Evolutionary conservation across 805 yeast genomes (phyloP).

Genomic region (Yamadazyma ubonensis): DNA sequence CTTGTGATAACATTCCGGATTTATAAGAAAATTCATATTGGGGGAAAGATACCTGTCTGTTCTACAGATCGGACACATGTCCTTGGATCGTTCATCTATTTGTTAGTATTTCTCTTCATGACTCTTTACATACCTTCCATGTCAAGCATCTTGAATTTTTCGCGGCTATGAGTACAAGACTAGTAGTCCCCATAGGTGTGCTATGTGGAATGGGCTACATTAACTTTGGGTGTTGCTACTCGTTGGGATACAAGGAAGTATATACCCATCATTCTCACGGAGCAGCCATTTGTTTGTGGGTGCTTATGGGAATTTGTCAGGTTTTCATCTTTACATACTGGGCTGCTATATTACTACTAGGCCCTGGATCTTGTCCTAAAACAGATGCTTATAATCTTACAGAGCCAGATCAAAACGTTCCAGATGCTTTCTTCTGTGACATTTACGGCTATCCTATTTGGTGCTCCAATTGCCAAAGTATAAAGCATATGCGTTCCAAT

Average conservation of each 20-base stretch:
- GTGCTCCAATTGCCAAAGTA: constrained; percentile 65
- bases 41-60: constrained; percentile 93
- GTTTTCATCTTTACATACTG: constrained; percentile 35
- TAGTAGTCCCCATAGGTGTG: constrained; percentile 27
- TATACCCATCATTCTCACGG: constrained; percentile 26
- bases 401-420: constrained; percentile 31
- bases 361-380: constrained; percentile 55
- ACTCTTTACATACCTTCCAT: neutral
- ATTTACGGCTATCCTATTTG: constrained; percentile 71
- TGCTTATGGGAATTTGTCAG: constrained; percentile 24
- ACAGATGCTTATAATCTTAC: constrained; percentile 36
- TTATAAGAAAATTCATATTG: constrained; percentile 85
- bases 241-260: constrained; percentile 43
- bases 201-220: constrained; percentile 37
- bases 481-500: constrained; percentile 67
- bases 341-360: constrained; percentile 44
- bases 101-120: constrained; percentile 2
- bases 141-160: constrained; percentile 1
- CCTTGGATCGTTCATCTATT: constrained; percentile 35
- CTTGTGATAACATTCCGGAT: constrained; percentile 97
- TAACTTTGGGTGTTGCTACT: constrained; percentile 44
- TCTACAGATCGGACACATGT: constrained; percentile 96
- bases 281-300: constrained; percentile 39
- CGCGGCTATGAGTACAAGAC: constrained; percentile 3
- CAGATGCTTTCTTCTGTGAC: constrained; percentile 66